Conservation (phyloP, 2,329 filamentous ascomycete species). For the Alternaria conjuncta region DNA sequence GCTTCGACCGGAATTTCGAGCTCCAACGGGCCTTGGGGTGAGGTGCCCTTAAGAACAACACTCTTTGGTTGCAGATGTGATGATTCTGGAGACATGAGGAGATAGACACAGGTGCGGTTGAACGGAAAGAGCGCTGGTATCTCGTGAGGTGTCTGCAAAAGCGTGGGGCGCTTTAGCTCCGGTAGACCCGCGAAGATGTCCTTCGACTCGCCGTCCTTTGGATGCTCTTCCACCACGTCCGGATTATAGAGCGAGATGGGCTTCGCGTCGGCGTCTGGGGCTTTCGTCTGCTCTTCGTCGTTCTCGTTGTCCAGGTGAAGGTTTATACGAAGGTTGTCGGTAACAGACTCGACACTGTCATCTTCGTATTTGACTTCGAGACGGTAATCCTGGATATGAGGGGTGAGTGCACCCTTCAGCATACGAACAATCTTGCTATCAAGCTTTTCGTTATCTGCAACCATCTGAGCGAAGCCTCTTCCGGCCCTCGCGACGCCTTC, state of each 20-base stretch:
- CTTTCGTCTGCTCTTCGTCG: not conserved
- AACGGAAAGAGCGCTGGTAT: slow-evolving; percentile 5
- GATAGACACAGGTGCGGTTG: slow-evolving; percentile 6
- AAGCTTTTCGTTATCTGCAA: slow-evolving; percentile 3
- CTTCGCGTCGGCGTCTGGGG: not conserved
- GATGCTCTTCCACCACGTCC: not conserved
- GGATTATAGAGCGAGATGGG: slow-evolving; percentile 1
- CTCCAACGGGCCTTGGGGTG: slow-evolving; percentile 6
- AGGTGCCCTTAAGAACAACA: slow-evolving; percentile 1
- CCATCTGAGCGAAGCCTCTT: slow-evolving; percentile 10
- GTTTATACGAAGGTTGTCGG: not conserved
- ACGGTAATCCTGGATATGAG: slow-evolving; percentile 6
- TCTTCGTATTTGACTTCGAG: slow-evolving; percentile 12
- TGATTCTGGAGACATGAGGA: slow-evolving; percentile 6
- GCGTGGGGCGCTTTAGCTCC: not conserved
- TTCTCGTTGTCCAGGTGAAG: not conserved
- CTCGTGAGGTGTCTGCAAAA: slow-evolving; percentile 2
- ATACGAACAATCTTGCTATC: slow-evolving; percentile 11
- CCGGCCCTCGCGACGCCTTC: slow-evolving; percentile 10
- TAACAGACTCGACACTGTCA: slow-evolving; percentile 1
- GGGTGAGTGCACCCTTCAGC: slow-evolving; percentile 12
- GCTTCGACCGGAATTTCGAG: slow-evolving; percentile 1
- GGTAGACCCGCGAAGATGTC: not conserved
- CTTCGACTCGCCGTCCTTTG: not conserved
- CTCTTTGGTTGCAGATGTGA: slow-evolving; percentile 1